Conservation (phyloP, 768 basidiomycete species). For the Tylopilus sp. region DNA sequence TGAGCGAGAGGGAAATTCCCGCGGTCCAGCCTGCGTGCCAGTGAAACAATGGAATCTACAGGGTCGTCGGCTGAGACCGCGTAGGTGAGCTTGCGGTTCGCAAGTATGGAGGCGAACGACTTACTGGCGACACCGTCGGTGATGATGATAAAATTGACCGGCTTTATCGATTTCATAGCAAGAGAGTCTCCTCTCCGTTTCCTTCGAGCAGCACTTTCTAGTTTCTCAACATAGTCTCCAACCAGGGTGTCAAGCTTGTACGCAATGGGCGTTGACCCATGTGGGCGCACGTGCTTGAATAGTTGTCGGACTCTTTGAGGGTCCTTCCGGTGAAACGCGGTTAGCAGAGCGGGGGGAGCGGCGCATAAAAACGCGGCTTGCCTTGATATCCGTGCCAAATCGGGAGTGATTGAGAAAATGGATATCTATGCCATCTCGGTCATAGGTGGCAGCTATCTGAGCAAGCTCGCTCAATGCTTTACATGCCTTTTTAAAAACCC, state of each 20-base stretch:
- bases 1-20: slow-evolving; percentile 51
- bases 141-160: slow-evolving; percentile 56
- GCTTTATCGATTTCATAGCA: slow-evolving; percentile 41
- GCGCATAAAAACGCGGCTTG: slow-evolving; percentile 6
- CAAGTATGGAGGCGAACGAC: slow-evolving; percentile 16
- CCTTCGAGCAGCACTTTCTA: slow-evolving; percentile 30
- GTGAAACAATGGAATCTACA: slow-evolving; percentile 42
- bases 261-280: slow-evolving; percentile 45
- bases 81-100: background rate
- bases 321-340: slow-evolving; percentile 28
- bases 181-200: slow-evolving; percentile 20
- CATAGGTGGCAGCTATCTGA: slow-evolving; percentile 45
- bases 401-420: slow-evolving; percentile 50
- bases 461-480: slow-evolving; percentile 42
- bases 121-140: slow-evolving; percentile 63
- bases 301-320: slow-evolving; percentile 35
- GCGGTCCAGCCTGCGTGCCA: slow-evolving; percentile 49
- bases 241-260: slow-evolving; percentile 39
- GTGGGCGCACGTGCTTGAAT: slow-evolving; percentile 43
- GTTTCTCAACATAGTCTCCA: slow-evolving; percentile 33
- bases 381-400: slow-evolving; percentile 38
- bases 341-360: background rate
- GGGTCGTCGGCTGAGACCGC: slow-evolving; percentile 48
- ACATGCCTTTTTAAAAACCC: slow-evolving; percentile 7
- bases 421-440: slow-evolving; percentile 58